phyloP scores from a whole-genome alignment of 495 filamentous ascomycete genomes.

The Penicillium cinerascens region DNA sequence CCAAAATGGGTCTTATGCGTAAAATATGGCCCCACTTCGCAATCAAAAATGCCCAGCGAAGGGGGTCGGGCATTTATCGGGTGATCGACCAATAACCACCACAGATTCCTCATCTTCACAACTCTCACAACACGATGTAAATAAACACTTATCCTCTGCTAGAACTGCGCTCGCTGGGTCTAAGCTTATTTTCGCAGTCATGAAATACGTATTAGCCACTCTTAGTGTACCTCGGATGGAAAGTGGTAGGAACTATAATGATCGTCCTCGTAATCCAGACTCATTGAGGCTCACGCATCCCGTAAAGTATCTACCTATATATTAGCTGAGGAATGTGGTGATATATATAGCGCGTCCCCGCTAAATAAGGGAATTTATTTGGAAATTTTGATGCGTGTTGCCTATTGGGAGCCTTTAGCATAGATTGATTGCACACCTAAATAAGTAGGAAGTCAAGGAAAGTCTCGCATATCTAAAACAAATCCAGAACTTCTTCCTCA shows the following conservation, averaged over 20 bases:
- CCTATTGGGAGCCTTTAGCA: too few species aligned
- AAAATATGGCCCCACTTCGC: too few species aligned
- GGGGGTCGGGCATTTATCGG: conserved; percentile 26
- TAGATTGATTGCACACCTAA: too few species aligned
- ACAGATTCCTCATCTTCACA: not conserved
- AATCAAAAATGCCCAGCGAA: too few species aligned
- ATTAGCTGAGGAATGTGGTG: conserved; percentile 1
- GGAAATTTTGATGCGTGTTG: conserved; percentile 15
- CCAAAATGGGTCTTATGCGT: too few species aligned
- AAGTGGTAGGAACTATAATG: not conserved
- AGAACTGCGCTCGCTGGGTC: not conserved
- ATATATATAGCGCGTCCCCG: conserved; percentile 1
- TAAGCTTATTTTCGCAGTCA: not conserved
- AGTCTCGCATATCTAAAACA: too few species aligned
- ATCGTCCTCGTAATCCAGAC: conserved; percentile 6
- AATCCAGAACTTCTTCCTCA: too few species aligned
- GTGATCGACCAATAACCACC: conserved; percentile 23
- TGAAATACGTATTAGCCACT: not conserved
- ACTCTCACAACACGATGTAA: not conserved
- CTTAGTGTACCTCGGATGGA: not conserved
- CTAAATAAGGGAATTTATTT: conserved; percentile 17
- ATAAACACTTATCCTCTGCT: not conserved
- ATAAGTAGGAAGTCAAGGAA: too few species aligned
- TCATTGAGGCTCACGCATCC: conserved; percentile 9
- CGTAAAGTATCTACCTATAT: conserved; percentile 16